Evolutionary conservation across 176 grass and related monocot genomes (phyloP), one percentile per base, ranked within the genome.

Genomic region (Triticum urartu): DNA sequence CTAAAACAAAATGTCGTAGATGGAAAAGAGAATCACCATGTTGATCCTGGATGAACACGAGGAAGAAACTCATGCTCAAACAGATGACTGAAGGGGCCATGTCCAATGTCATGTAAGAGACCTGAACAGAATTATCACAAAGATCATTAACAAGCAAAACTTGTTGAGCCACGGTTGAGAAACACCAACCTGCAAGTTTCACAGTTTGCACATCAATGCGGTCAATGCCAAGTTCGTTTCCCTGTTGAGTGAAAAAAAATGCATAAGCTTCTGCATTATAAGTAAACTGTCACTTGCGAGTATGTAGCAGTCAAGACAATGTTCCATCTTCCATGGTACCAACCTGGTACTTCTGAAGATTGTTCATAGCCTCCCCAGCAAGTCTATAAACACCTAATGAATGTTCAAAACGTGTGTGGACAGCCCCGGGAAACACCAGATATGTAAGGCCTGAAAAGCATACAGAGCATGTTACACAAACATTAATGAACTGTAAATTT

Each of bases 1-100:
- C 42, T 45, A 45, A 45, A 45, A 45, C 10, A 45, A 45, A 45
- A 45, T 45, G 42, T 3, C 11, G 42, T 0, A 45, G 42, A 11
- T 45, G 42, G 56, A 65, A 78, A 89, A 79, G 32, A 59, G 9
- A 90, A 84, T 92, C 72, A 98, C 95, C 95, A 98, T 54, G 84
- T 86, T 79, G 81, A 92, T 73, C 93, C 93, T 61, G 93, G 93
- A 81, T 79, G n/a, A 83, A 84, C 86, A 34, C 59, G 81, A 28
- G 93, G 89, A 91, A 98, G 93, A 89, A 98, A 93, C 75, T 90
- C 95, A 84, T 92, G 93, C 86, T 98, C 95, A 92, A 95, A 98
- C 80, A 98, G 66, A 86, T 98, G 95, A 83, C 95, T 98, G 69
- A 98, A 98, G 78, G 95, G 95, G 0, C 95, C 95, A 62, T 98